Conservation (phyloP, 2,329 filamentous ascomycete genomes). For the Exserohilum rostratum region DNA sequence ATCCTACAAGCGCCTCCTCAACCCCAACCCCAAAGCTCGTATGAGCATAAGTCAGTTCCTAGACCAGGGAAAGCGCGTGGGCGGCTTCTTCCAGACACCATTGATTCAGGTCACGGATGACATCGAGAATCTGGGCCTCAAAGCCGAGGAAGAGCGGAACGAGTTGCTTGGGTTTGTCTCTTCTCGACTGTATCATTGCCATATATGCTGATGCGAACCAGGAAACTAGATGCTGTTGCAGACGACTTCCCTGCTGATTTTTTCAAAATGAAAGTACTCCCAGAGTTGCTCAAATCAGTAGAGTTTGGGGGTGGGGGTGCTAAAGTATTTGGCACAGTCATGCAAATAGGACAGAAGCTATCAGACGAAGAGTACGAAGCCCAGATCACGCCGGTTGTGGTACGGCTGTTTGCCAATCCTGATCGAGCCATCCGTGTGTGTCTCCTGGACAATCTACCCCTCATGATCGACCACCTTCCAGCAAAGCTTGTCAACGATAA, state of each 20-base stretch:
- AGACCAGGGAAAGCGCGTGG: slow-evolving; percentile 81
- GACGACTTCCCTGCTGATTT: slow-evolving; percentile 98
- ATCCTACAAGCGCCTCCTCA: slow-evolving; percentile 87
- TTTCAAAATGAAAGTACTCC: slow-evolving; percentile 95
- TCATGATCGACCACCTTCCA: slow-evolving; percentile 88
- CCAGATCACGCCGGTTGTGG: slow-evolving; percentile 81
- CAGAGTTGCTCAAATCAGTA: slow-evolving; percentile 96
- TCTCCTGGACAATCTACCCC: slow-evolving; percentile 82
- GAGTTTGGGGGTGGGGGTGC: slow-evolving; percentile 96
- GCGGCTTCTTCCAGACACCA: slow-evolving; percentile 90
- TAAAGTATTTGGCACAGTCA: slow-evolving; percentile 83
- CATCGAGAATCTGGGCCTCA: slow-evolving; percentile 90
- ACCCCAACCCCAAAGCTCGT: slow-evolving; percentile 86
- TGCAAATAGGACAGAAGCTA: slow-evolving; percentile 89
- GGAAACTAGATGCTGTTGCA: slow-evolving; percentile 80
- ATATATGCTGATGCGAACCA: slow-evolving; percentile 32
- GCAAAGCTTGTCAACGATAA: slow-evolving; percentile 94
- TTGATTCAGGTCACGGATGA: slow-evolving; percentile 91
- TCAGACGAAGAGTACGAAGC: slow-evolving; percentile 87
- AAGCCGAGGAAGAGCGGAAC: slow-evolving; percentile 81
- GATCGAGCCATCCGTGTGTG: slow-evolving; percentile 92
- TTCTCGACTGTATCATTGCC: neutral
- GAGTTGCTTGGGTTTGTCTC: slow-evolving; percentile 71
- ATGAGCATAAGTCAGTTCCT: slow-evolving; percentile 85
- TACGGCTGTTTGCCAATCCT: slow-evolving; percentile 87